A percentile compares a stretch with the other conserved stretches of the same genome.
phyloP scores from a whole-genome alignment of 2,329 filamentous ascomycete genomes.

The Pestalotiopsis sp. region DNA sequence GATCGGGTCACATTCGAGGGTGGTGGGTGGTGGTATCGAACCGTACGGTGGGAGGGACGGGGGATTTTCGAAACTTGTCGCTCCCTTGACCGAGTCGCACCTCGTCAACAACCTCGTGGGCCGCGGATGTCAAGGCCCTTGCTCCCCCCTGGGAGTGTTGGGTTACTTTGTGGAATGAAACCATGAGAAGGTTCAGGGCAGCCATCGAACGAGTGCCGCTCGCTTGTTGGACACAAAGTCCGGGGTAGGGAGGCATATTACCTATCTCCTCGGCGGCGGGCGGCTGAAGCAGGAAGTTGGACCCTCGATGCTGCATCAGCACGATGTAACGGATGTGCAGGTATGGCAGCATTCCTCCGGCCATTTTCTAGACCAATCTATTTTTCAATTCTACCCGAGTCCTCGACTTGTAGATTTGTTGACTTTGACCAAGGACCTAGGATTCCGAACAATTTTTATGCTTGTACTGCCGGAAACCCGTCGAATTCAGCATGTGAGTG shows the following conservation, averaged over 20 bases:
- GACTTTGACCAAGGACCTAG: too few relatives aligned
- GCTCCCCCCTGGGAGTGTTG: not conserved
- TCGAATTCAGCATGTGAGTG: too few relatives aligned
- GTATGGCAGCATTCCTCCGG: not conserved
- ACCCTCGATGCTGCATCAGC: not conserved
- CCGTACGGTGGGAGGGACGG: not conserved
- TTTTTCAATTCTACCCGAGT: not conserved
- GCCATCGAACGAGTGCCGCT: not conserved
- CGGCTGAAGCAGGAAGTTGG: constrained; percentile 8
- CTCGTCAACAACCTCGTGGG: not conserved
- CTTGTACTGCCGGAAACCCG: too few relatives aligned
- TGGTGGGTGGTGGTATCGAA: not conserved
- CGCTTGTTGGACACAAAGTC: not conserved
- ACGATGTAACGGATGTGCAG: not conserved
- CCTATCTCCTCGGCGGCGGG: not conserved
- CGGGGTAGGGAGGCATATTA: not conserved
- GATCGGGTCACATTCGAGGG: not conserved
- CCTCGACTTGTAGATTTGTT: too few relatives aligned
- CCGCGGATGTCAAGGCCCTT: constrained; percentile 3
- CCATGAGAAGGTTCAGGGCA: not conserved
- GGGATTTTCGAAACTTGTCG: not conserved
- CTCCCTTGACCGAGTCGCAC: constrained; percentile 5
- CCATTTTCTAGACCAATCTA: not conserved
- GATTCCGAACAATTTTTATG: too few relatives aligned
- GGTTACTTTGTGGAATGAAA: not conserved